Evolutionary conservation across 768 basidiomycete species (phyloP).

Genomic region (Coprinopsis sp.): DNA sequence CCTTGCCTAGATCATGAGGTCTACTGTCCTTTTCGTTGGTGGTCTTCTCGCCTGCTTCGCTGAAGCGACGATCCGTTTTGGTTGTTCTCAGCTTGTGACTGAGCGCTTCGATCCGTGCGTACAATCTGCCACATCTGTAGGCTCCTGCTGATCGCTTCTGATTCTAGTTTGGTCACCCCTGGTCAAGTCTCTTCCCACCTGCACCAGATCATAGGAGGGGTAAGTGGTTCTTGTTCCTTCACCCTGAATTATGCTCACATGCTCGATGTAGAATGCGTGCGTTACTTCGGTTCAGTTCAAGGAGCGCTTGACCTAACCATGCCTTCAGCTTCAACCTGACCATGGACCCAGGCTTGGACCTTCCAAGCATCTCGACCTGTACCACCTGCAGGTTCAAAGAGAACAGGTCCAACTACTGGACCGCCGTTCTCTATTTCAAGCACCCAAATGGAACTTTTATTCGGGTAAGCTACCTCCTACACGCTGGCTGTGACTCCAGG

Average conservation of each 20-base stretch:
- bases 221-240: background rate
- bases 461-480: background rate
- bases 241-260: background rate
- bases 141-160: background rate
- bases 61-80: slow-evolving; percentile 7
- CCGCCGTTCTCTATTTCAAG: slow-evolving; percentile 8
- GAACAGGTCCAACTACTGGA: slow-evolving; percentile 10
- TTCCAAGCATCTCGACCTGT: slow-evolving; percentile 1
- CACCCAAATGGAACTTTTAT: slow-evolving; percentile 6
- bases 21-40: background rate
- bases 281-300: background rate
- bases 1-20: background rate
- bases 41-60: background rate
- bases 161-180: slow-evolving; percentile 5
- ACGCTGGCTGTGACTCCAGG: no score
- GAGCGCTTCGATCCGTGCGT: slow-evolving; percentile 10
- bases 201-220: slow-evolving; percentile 10
- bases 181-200: slow-evolving; percentile 8
- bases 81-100: slow-evolving; percentile 9
- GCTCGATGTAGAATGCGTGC: background rate
- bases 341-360: slow-evolving; percentile 5
- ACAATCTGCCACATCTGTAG: background rate
- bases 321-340: slow-evolving; percentile 5
- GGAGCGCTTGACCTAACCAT: background rate
- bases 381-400: slow-evolving; percentile 10